These are phyloP conservation scores for Pseudogymnoascus sp. DNA, from an alignment of 2,329 filamentous ascomycete genomes.

Conservation along the genomic window DNA sequence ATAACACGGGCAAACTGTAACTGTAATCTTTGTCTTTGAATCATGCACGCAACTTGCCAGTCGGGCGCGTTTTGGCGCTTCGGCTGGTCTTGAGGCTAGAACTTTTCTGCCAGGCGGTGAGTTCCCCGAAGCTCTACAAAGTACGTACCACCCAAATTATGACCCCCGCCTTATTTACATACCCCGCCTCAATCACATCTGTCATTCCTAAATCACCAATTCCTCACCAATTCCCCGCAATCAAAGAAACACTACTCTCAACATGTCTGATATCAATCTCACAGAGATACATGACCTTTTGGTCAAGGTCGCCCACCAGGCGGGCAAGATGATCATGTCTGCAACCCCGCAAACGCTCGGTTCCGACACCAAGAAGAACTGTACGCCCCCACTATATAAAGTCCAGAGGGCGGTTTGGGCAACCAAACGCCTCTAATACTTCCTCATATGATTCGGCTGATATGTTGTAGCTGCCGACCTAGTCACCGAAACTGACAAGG, in stretches of 20 bases:
- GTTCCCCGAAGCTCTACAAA: background rate
- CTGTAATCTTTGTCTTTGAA: background rate
- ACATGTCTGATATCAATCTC: constrained; percentile 50
- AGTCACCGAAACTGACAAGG: constrained; percentile 60
- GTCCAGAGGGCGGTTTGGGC: background rate
- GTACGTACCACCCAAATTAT: constrained; percentile 4
- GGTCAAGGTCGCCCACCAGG: constrained; percentile 51
- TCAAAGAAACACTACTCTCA: background rate
- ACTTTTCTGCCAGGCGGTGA: constrained; percentile 11
- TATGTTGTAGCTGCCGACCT: constrained; percentile 51
- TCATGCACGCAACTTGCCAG: constrained; percentile 5
- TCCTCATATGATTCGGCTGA: constrained; percentile 2
- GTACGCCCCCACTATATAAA: constrained; percentile 25
- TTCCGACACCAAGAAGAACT: constrained; percentile 57
- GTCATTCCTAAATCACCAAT: background rate
- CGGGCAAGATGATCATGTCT: constrained; percentile 55
- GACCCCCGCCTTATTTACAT: background rate
- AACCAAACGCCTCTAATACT: background rate
- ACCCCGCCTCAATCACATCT: constrained; percentile 1
- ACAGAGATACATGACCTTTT: constrained; percentile 55
- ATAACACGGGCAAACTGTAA: background rate
- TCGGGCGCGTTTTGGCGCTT: background rate
- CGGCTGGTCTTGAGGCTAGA: background rate
- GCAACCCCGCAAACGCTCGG: constrained; percentile 52
- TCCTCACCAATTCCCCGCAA: background rate